phyloP scores from a whole-genome alignment of 306 rosid genomes.

The Senna tora region DNA sequence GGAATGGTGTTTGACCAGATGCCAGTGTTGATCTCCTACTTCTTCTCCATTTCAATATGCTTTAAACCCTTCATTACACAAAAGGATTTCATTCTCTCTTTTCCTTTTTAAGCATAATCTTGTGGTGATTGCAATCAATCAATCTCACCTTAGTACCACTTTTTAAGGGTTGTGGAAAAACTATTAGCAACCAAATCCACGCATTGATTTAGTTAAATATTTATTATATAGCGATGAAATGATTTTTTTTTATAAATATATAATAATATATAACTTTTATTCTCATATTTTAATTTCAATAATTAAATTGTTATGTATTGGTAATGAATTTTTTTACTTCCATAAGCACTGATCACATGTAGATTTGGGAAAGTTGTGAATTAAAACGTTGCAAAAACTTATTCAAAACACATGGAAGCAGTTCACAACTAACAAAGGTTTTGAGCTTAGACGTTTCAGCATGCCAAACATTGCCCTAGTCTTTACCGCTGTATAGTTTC shows the following conservation, averaged over 20 bases:
- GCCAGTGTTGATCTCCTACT: slow-evolving; percentile 37
- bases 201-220: too few species aligned
- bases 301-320: too few species aligned
- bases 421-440: neutral
- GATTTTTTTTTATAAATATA: too few species aligned
- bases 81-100: neutral
- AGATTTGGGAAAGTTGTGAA: neutral
- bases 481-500: neutral
- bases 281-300: too few species aligned
- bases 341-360: neutral
- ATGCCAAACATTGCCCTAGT: slow-evolving; percentile 1
- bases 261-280: too few species aligned
- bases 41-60: slow-evolving; percentile 31
- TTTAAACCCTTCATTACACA: slow-evolving; percentile 30
- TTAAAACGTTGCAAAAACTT: neutral
- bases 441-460: neutral
- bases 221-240: too few species aligned
- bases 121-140: neutral
- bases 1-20: slow-evolving; percentile 47
- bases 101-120: neutral
- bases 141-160: neutral
- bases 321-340: too few species aligned
- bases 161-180: neutral
- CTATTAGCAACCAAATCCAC: neutral
- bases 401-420: neutral